Percentiles rank a stretch among this genome's conserved stretches.
phyloP scores from a whole-genome alignment of 345 rosid species.

The Microcos paniculata region DNA sequence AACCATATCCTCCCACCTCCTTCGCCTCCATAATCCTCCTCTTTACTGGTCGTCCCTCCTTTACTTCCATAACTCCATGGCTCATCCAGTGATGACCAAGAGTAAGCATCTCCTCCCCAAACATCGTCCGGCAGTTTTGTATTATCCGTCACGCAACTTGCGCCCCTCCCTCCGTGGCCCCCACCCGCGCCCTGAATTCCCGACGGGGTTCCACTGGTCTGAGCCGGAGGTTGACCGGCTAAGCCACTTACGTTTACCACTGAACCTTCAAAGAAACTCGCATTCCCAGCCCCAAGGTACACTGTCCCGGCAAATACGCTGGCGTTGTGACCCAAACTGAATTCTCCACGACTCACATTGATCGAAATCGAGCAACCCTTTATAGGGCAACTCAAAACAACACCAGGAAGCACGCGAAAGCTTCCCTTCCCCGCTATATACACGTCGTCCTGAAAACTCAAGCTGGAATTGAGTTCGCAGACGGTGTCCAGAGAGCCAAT shows the following conservation, averaged over 20 bases:
- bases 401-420: conserved; percentile 41
- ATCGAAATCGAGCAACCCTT: conserved; percentile 50
- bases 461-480: conserved; percentile 49
- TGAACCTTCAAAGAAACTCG: conserved; percentile 36
- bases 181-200: conserved; percentile 66
- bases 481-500: conserved; percentile 52
- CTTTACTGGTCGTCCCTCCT: conserved; percentile 68
- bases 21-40: conserved; percentile 57
- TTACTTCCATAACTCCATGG: conserved; percentile 74
- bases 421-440: conserved; percentile 57
- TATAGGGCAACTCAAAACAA: conserved; percentile 38
- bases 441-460: conserved; percentile 40
- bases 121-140: conserved; percentile 66
- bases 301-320: conserved; percentile 40
- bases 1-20: conserved; percentile 68
- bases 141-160: conserved; percentile 58
- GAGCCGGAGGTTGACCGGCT: conserved; percentile 60
- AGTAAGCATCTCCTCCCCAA: conserved; percentile 76
- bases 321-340: conserved; percentile 39
- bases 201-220: conserved; percentile 63
- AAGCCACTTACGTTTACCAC: conserved; percentile 49
- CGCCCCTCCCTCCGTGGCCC: conserved; percentile 74
- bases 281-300: conserved; percentile 42
- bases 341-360: conserved; percentile 41
- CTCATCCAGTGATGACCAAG: conserved; percentile 58